Base-by-base conservation (phyloP, 306 rosid species). In the Urtica urens region DNA sequence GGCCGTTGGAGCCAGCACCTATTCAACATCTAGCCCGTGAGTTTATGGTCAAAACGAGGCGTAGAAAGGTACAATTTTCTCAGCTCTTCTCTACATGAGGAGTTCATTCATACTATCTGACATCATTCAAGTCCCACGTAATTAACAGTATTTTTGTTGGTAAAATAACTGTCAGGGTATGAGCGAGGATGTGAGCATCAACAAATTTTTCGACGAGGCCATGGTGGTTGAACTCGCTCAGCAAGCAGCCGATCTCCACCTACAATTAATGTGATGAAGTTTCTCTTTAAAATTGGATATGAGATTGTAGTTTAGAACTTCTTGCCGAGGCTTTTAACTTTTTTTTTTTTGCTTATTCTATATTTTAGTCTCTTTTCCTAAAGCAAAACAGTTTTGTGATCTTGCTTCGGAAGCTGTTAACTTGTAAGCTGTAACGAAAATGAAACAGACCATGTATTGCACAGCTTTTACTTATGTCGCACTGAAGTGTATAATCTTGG, bases 171-270 rank as follows among this genome's bases (percentile, higher is more conserved):
- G 58, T 38, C 85, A 84, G 97, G 97, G 95, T 59, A 90, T 84
- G 95, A 90, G 97, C 16, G 95, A 90, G 76, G 94, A 84, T 49
- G 99, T 90, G 49, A 90, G 95, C 80, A 90, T 85, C 44, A 76
- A 79, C 49, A 87, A 90, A 54, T 90, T 90, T 69, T 90, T 90
- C 8, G 99, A 90, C 9, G 99, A 90, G 79, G 94, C 99, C 30
- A 90, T 90, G 99, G 82, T 85, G 99, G 93, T 85, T 55, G 99
- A 90, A 35, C 78, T 85, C 64, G 99, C 94, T n/a, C 95, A 90
- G 68, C 97, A 84, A 58, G 94, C 90, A 9, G 94, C 99, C 28
- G 97, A 84, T 78, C 86, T 90, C 69, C 97, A 88, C 68, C 97
- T 76, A 57, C 95, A 84, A 59, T 81, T 90, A 93, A 72, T 79